Evolutionary conservation across 371 early-diverging fungal genomes (phyloP), one percentile per base, ranked within the genome.

Genomic region (Blakeslea trispora): DNA sequence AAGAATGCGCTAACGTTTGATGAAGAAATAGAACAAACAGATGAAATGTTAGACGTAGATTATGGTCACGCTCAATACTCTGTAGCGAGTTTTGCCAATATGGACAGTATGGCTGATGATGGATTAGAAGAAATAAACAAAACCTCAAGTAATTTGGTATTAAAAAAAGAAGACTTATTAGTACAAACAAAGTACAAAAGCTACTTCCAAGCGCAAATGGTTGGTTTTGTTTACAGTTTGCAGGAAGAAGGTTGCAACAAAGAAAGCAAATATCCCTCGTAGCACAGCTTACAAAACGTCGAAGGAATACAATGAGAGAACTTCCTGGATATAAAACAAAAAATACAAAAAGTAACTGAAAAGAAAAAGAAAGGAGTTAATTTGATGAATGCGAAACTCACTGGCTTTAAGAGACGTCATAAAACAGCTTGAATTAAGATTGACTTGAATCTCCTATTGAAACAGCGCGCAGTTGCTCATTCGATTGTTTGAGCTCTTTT

Each of bases 211-310:
- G 50, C 51, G 45, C 51, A 52, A 45, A 59, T 50, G 50, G 43
- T 18, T 57, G 44, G 51, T 37, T 58, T 58, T 45, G 45, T 58
- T 58, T 45, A 50, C 45, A 58, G 44, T 51, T 58, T 58, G 45
- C 51, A 58, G 51, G 51, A 50, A 51, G 51, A 58, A 24, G 45
- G 45, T 24, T 58, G 18, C 37, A 37, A 58, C 41, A 55, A 55
- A 55, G 45, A 55, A 55, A 11, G 46, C 39, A 55, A 47, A 19
- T 56, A 56, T 48, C 41, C 32, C 42, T 48, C 42, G 49, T 48
- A 56, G 34, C 40, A 56, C 47, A 56, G 49, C 49, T 49, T 56
- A 56, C 48, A 47, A 49, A 56, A 49, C 48, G 31, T 48, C 41
- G 47, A 48, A 49, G 48, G 49, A 49, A 49, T 49, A 48, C 41